A percentile compares a stretch with the other conserved stretches of the same genome.
Evolutionary conservation across 345 rosid genomes (phyloP).

Genomic region (Moricandia moricandioides): DNA sequence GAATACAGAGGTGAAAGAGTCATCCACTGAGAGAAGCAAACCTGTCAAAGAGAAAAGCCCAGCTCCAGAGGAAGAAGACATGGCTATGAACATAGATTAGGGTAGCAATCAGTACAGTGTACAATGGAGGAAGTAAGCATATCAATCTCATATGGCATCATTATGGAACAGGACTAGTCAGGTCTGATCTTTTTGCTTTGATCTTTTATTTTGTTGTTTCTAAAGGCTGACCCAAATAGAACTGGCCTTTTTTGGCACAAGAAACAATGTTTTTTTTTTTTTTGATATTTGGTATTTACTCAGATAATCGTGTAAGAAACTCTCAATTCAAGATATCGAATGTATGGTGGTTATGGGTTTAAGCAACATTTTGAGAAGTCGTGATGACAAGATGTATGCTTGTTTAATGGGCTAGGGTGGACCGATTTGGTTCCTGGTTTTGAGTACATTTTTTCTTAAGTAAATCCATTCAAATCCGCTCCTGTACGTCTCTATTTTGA

Average conservation of each 20-base stretch:
- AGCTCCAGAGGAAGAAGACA: constrained; percentile 7
- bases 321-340: constrained; percentile 4
- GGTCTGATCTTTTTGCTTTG: constrained; percentile 22
- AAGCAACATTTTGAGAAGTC: neutral
- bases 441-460: neutral
- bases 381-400: neutral
- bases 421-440: neutral
- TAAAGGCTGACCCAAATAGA: constrained; percentile 25
- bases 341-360: constrained; percentile 28
- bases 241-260: constrained; percentile 19
- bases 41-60: constrained; percentile 7
- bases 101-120: constrained; percentile 25
- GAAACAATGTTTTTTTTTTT: constrained; percentile 8
- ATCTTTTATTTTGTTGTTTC: neutral
- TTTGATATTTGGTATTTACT: constrained; percentile 27
- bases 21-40: constrained; percentile 2
- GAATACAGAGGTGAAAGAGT: neutral
- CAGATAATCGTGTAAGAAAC: constrained; percentile 15
- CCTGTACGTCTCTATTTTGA: neutral
- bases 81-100: constrained; percentile 19
- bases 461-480: neutral
- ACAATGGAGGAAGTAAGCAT: constrained; percentile 29
- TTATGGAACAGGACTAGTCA: constrained; percentile 28
- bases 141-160: constrained; percentile 22
- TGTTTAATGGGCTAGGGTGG: neutral